Base-by-base conservation (phyloP, 1,284 basidiomycete species). In the Cryptococcus wingfieldii region DNA sequence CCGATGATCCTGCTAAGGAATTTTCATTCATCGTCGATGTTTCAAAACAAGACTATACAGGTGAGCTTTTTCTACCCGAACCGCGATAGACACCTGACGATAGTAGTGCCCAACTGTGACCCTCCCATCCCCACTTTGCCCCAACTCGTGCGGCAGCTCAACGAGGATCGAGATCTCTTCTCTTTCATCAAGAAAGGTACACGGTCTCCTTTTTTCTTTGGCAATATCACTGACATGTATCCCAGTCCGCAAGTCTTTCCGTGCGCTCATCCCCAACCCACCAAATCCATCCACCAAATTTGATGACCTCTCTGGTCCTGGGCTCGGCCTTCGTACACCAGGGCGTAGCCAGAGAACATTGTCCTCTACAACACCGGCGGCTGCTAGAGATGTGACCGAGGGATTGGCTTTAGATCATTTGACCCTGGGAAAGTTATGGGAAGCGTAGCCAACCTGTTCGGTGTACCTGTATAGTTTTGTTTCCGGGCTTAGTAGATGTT, bases 1-100 rank as follows among this genome's bases (percentile, higher is more conserved):
- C 81, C 2, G 64, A 76, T 0, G 81, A 86, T 54, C 79, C 79
- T 4, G 77, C 81, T 14, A 79, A 82, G 34, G 88, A 90, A 64
- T 89, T 85, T 61, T 86, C 81, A 53, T 80, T 93, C 55, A 84
- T 91, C 0, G 71, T 93, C 27, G 89, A 94, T 66, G 79, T 90
- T 16, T 83, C 85, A 0, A 74, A 76, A 9, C 73, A 77, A 12
- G 71, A 77, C 2, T 91, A 89, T 65, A 82, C 82, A 79, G 87
- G 90, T 89, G 53, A 51, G 80, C 66, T n/a, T 41, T 6, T 23
- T 6, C 28, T 38, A 37, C 19, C 44, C n/a, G 6, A 6, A 23
- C 13, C 16, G 31, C 31, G 38, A 55, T 23, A 8, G 27, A 38
- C 34, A 14, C 31, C 19, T 50, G 18, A 14, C 34, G 18, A 16